Conservation (phyloP, 768 basidiomycete species). For the Auricularia cornea region DNA sequence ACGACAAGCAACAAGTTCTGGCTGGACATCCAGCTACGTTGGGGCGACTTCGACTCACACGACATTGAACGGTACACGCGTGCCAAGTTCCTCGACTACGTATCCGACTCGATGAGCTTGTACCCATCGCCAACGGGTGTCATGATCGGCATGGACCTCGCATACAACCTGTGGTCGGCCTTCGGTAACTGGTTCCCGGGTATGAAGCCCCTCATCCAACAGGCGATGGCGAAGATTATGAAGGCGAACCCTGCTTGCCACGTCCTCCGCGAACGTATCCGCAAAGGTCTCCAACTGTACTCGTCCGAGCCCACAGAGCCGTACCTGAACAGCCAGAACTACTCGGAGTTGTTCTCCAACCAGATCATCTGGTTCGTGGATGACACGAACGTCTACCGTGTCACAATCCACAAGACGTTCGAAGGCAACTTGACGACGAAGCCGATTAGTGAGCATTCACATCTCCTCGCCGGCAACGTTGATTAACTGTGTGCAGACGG, state of each 20-base stretch:
- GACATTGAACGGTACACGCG: constrained; percentile 98
- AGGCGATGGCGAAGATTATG: constrained; percentile 99
- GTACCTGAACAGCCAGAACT: constrained; percentile 97
- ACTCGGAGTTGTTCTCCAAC: constrained; percentile 94
- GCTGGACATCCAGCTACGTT: constrained; percentile 91
- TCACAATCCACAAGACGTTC: constrained; percentile 98
- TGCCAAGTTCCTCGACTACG: constrained; percentile 98
- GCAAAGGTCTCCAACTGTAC: constrained; percentile 96
- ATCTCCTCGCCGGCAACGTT: neutral
- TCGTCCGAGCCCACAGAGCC: constrained; percentile 99
- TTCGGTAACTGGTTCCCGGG: constrained; percentile 99
- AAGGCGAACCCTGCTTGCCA: constrained; percentile 98
- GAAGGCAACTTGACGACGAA: constrained; percentile 99
- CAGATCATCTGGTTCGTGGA: constrained; percentile 99
- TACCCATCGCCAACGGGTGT: constrained; percentile 99
- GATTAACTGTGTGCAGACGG: constrained; percentile 46
- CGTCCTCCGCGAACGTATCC: constrained; percentile 95
- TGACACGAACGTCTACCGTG: constrained; percentile 99
- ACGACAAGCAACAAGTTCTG: constrained; percentile 98
- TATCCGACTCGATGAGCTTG: constrained; percentile 96
- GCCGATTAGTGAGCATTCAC: constrained; percentile 66
- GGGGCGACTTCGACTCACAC: constrained; percentile 99
- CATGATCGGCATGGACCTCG: constrained; percentile 97
- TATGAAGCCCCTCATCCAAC: constrained; percentile 94
- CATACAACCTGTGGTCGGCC: constrained; percentile 97